phyloP scores from a whole-genome alignment of 805 yeast genomes.

The Monosporozyma servazzii region DNA sequence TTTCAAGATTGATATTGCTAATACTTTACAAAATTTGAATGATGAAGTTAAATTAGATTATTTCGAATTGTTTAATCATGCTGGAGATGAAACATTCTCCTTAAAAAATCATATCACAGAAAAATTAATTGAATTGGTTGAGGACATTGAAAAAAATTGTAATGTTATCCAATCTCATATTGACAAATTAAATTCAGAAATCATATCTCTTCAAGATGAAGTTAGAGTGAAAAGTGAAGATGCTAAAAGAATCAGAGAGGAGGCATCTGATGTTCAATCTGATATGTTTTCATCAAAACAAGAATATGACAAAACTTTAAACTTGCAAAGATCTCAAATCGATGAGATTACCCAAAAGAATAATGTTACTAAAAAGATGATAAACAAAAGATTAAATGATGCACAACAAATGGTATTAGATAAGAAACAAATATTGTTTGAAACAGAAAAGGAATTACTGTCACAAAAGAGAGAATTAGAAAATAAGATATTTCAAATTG shows the following conservation, averaged over 20 bases:
- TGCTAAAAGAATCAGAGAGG: constrained; percentile 49
- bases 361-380: constrained; percentile 36
- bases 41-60: constrained; percentile 3
- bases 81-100: background rate
- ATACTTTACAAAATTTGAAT: constrained; percentile 7
- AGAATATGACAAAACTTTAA: constrained; percentile 44
- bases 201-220: constrained; percentile 47
- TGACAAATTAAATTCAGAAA: constrained; percentile 39
- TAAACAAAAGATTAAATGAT: constrained; percentile 24
- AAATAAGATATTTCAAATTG: constrained; percentile 45
- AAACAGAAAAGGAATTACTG: constrained; percentile 38
- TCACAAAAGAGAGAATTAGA: constrained; percentile 41
- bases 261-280: constrained; percentile 42
- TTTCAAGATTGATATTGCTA: constrained; percentile 33
- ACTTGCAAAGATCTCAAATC: constrained; percentile 46
- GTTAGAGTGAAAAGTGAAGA: constrained; percentile 49
- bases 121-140: constrained; percentile 25
- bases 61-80: background rate
- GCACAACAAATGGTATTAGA: constrained; percentile 37
- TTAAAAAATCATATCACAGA: constrained; percentile 20
- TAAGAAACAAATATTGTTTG: constrained; percentile 38
- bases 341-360: constrained; percentile 56
- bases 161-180: constrained; percentile 14
- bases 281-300: constrained; percentile 46
- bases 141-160: constrained; percentile 29